Evolutionary conservation across 805 yeast species (phyloP).

Genomic region (Tetrapisispora phaffii): DNA sequence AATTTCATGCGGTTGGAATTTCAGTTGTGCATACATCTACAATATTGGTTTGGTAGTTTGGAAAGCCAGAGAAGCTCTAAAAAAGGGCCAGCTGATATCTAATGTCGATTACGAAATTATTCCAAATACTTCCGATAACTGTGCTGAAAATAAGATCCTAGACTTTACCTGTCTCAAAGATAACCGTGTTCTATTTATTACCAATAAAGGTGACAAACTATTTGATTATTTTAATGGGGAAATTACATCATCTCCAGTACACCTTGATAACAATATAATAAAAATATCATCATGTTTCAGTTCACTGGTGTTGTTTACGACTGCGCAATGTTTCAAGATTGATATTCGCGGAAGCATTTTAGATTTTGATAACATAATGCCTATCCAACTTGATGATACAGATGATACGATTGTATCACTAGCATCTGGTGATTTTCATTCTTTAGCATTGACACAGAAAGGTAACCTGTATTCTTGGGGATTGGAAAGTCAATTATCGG

Average conservation of each 20-base stretch:
- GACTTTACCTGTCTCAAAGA: conserved; percentile 46
- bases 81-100: conserved; percentile 24
- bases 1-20: conserved; percentile 60
- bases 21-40: conserved; percentile 40
- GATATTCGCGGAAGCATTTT: conserved; percentile 13
- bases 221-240: conserved; percentile 25
- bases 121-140: conserved; percentile 31
- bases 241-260: background rate
- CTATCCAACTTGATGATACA: conserved; percentile 27
- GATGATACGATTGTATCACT: conserved; percentile 42
- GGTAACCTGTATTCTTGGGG: conserved; percentile 66
- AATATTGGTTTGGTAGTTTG: conserved; percentile 50
- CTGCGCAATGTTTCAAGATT: conserved; percentile 32
- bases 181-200: conserved; percentile 42
- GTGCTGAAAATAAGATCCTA: conserved; percentile 31
- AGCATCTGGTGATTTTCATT: conserved; percentile 66
- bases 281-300: conserved; percentile 48
- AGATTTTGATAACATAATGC: conserved; percentile 7
- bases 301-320: conserved; percentile 46
- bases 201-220: conserved; percentile 34
- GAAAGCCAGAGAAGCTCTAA: conserved; percentile 32
- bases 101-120: conserved; percentile 35
- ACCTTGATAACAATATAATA: conserved; percentile 29
- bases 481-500: conserved; percentile 47
- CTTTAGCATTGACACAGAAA: conserved; percentile 45